phyloP scores from a whole-genome alignment of 768 basidiomycete species.

The Lactifluus pinguis region DNA sequence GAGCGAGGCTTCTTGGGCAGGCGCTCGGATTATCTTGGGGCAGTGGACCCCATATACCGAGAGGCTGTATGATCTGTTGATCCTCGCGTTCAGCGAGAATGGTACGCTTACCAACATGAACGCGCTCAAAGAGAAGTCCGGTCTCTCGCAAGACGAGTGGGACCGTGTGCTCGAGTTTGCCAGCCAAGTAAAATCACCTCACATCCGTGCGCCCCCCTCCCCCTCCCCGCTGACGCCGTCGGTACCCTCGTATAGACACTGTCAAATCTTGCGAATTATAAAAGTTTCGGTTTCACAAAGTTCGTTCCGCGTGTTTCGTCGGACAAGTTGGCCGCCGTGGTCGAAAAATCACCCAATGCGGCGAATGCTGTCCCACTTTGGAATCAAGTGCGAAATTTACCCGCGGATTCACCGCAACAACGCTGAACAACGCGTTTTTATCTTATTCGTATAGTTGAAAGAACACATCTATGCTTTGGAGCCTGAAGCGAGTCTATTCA shows the following conservation, averaged over 20 bases:
- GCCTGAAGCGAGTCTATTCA: slow-evolving; percentile 60
- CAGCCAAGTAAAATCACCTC: slow-evolving; percentile 41
- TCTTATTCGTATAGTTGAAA: slow-evolving; percentile 41
- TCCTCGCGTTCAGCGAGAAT: slow-evolving; percentile 54
- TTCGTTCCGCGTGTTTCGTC: slow-evolving; percentile 63
- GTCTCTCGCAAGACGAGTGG: slow-evolving; percentile 53
- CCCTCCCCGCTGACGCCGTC: neutral
- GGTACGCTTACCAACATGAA: slow-evolving; percentile 50
- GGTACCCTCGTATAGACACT: slow-evolving; percentile 30
- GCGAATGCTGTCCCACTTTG: slow-evolving; percentile 50
- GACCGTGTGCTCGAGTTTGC: slow-evolving; percentile 63
- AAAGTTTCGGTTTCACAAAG: slow-evolving; percentile 78
- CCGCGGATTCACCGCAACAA: neutral
- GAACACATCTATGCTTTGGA: slow-evolving; percentile 60
- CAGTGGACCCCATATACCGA: slow-evolving; percentile 73
- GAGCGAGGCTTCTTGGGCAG: slow-evolving; percentile 71
- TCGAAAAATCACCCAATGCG: slow-evolving; percentile 52
- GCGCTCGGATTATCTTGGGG: slow-evolving; percentile 72
- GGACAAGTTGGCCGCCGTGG: slow-evolving; percentile 53
- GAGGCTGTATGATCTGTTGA: slow-evolving; percentile 62
- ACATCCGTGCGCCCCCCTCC: neutral
- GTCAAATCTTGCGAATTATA: slow-evolving; percentile 66
- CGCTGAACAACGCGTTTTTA: too few relatives aligned
- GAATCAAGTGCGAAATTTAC: slow-evolving; percentile 38
- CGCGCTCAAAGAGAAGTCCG: slow-evolving; percentile 43